Evolutionary conservation across 129 eudicot species (phyloP), one percentile per base, ranked within the genome.

Genomic region (Glebionis coronaria): DNA sequence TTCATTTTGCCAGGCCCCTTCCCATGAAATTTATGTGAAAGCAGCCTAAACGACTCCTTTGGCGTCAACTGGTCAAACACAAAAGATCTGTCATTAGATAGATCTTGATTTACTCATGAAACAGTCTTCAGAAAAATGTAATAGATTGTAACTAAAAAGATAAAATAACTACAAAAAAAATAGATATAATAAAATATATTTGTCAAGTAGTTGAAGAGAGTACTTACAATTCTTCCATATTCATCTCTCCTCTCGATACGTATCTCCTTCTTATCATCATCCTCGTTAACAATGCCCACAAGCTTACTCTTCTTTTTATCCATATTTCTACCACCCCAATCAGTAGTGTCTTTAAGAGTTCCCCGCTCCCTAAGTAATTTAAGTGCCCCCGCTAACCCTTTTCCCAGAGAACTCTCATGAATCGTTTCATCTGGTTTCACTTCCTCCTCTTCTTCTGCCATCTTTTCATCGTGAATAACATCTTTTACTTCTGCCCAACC

Each of bases 261-360:
- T 77, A 93, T 88, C 73, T 93, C 97, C 77, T 89, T 93, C 53
- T 60, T 54, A 73, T 85, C 91, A 46, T 86, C 97, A 27, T 76
- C 73, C 12, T 77, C 95, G 46, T 77, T 58, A 49, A 88, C 91
- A 61, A 76, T 13, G 52, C 98, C 98, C 65, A 89, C 97, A 28
- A 93, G 95, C 74, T 93, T 93, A 79, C 98, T 93, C 77, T 93
- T 93, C 53, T 88, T 88, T 83, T 93, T 93, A 72, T 93, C 98
- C 98, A 89, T 93, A 79, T 93, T 93, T 67, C 98, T 81, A 52
- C 98, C 98, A 77, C 98, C 98, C 97, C 95, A 93, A 61, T 89
- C 98, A 44, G 86, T 66, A 56, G 84, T 84, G 71, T 93, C 97
- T 72, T 88, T 89, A 0, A 93, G 85, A 35, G 92, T 63, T 11